Evolutionary conservation across 163 green algal genomes (phyloP).

Genomic region (Dunaliella salina): DNA sequence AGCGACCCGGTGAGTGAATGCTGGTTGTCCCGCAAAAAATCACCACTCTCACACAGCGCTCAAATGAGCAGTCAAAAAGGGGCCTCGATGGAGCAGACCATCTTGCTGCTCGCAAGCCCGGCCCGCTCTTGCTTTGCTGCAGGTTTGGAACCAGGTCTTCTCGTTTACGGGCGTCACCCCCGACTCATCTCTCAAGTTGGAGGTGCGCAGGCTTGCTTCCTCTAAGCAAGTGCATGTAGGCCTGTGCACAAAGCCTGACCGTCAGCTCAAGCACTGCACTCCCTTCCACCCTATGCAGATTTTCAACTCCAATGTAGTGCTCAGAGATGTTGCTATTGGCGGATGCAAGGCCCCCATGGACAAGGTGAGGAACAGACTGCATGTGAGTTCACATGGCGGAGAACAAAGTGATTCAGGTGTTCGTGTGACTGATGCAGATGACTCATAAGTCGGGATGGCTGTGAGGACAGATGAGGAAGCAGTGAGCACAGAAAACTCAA

Average conservation of each 20-base stretch:
- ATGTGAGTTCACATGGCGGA: too few species aligned
- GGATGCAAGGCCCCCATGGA: slow-evolving; percentile 30
- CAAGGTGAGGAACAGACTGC: background rate
- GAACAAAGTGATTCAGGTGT: too few species aligned
- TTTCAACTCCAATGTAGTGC: slow-evolving; percentile 44
- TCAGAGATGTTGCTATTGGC: slow-evolving; percentile 38
- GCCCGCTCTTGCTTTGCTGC: background rate
- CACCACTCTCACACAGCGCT: too few species aligned
- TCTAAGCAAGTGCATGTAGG: background rate
- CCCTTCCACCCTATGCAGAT: slow-evolving; percentile 27
- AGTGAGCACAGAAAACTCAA: too few species aligned
- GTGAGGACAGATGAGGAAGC: too few species aligned
- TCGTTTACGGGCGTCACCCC: slow-evolving; percentile 10
- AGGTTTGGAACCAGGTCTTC: slow-evolving; percentile 34
- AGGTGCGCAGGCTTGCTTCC: slow-evolving; percentile 6
- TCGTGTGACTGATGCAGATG: too few species aligned
- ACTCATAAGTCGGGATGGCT: too few species aligned
- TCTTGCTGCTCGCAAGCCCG: background rate
- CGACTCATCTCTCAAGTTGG: slow-evolving; percentile 14
- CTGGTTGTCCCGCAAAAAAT: background rate
- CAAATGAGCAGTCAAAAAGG: too few species aligned
- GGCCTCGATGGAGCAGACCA: too few species aligned
- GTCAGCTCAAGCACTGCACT: too few species aligned
- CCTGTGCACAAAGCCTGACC: background rate
- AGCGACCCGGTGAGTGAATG: background rate